These are phyloP conservation scores for Blastobotrys americana DNA, from an alignment of 805 yeast genomes.

Conservation along the genomic window DNA sequence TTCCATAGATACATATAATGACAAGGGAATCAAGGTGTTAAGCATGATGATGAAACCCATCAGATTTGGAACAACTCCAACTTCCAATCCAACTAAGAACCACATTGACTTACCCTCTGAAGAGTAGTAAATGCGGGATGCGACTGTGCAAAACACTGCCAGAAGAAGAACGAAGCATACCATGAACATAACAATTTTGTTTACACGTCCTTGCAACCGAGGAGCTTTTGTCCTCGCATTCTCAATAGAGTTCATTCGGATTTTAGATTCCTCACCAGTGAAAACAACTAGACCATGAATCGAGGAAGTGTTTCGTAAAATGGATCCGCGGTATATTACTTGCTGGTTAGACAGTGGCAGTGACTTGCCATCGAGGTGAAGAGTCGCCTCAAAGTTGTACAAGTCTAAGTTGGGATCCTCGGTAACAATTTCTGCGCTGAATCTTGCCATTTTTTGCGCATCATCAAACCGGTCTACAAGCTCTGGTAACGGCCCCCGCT, in stretches of 20 bases:
- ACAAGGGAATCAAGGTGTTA: constrained; percentile 90
- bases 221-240: constrained; percentile 93
- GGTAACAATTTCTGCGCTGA: constrained; percentile 47
- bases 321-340: constrained; percentile 84
- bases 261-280: constrained; percentile 93
- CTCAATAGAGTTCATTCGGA: constrained; percentile 87
- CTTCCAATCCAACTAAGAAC: constrained; percentile 70
- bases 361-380: constrained; percentile 32
- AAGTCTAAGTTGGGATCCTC: constrained; percentile 93
- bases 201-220: constrained; percentile 74
- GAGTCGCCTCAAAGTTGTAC: constrained; percentile 79
- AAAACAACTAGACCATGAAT: constrained; percentile 77
- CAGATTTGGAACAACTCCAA: constrained; percentile 78
- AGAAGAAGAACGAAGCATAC: constrained; percentile 69
- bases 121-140: constrained; percentile 49
- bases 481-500: constrained; percentile 60
- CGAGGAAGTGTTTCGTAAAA: constrained; percentile 73
- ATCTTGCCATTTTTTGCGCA: constrained; percentile 38
- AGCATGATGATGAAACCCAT: constrained; percentile 98
- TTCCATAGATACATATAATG: constrained; percentile 94
- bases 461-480: constrained; percentile 45
- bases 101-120: constrained; percentile 44
- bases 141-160: constrained; percentile 77
- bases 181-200: constrained; percentile 80
- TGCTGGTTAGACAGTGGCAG: constrained; percentile 72